Percentiles rank a stretch among this genome's conserved stretches.
These are phyloP conservation scores for Phaeosphaeriaceae sp. DNA, from an alignment of 2,329 filamentous ascomycete species.

Conservation along the genomic window DNA sequence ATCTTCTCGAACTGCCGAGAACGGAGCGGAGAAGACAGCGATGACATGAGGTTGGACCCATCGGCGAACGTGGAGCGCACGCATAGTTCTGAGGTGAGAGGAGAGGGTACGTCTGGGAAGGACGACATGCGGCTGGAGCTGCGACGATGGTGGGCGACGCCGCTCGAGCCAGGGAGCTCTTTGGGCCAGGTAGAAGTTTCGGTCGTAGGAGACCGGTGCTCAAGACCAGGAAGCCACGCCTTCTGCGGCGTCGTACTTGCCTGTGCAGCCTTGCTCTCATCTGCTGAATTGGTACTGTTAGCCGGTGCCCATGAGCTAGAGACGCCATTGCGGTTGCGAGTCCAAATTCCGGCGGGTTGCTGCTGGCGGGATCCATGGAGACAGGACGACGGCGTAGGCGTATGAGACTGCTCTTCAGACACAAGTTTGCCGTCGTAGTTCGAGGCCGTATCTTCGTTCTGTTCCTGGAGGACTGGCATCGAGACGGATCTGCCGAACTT, in stretches of 20 bases:
- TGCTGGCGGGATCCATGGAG: not conserved
- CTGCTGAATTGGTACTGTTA: not conserved
- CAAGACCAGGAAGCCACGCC: constrained; percentile 2
- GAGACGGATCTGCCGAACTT: not conserved
- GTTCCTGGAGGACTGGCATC: not conserved
- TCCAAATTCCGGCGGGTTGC: not conserved
- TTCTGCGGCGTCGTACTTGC: not conserved
- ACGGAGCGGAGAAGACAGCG: not conserved
- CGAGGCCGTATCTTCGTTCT: not conserved
- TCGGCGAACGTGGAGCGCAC: not conserved
- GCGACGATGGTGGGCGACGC: not conserved
- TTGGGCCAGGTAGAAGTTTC: not conserved
- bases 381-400: not conserved
- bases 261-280: not conserved
- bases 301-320: not conserved
- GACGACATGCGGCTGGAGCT: not conserved
- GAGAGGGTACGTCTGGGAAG: constrained; percentile 3
- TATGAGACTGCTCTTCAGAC: not conserved
- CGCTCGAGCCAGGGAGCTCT: not conserved
- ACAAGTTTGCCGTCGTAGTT: not conserved
- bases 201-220: not conserved
- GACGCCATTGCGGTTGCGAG: not conserved
- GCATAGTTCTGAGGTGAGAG: not conserved
- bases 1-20: not conserved
- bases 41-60: not conserved